A percentile compares a stretch with the other conserved stretches of the same genome.
Conservation (phyloP, 768 basidiomycete species). For the Piloderma croceum region DNA sequence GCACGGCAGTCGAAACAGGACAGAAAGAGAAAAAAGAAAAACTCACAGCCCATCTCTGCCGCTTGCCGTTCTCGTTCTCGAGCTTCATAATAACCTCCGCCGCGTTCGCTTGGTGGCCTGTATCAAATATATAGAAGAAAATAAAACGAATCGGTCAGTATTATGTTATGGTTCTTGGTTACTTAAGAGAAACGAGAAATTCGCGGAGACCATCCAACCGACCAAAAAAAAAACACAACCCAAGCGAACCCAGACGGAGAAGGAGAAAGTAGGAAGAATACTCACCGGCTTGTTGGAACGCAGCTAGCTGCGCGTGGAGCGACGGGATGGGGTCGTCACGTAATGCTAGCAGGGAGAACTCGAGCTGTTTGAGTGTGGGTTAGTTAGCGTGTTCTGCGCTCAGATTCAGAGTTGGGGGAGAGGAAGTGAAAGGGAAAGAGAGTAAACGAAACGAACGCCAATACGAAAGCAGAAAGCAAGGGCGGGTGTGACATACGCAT, state of each 20-base stretch:
- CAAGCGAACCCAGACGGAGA: constrained; percentile 10
- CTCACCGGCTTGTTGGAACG: constrained; percentile 39
- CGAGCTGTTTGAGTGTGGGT: constrained; percentile 47
- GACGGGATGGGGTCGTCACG: constrained; percentile 74
- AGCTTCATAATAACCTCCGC: constrained; percentile 53
- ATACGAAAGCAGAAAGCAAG: too few relatives aligned
- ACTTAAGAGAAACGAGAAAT: too few relatives aligned
- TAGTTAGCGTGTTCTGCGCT: neutral
- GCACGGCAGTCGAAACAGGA: constrained; percentile 4
- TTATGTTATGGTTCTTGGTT: too few relatives aligned
- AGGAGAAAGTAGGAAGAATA: too few relatives aligned
- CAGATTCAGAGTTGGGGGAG: too few relatives aligned
- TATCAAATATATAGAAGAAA: too few relatives aligned
- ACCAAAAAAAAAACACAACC: constrained; percentile 17
- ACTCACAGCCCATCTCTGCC: constrained; percentile 78
- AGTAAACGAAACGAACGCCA: too few relatives aligned
- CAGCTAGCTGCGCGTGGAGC: constrained; percentile 55
- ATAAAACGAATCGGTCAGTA: too few relatives aligned
- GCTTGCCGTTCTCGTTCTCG: constrained; percentile 64
- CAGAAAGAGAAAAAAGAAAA: constrained; percentile 7
- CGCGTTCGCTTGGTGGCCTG: constrained; percentile 38
- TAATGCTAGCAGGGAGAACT: constrained; percentile 88
- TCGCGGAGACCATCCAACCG: constrained; percentile 12
- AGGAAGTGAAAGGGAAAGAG: too few relatives aligned
- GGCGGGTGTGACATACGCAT: too few relatives aligned